Conservation (phyloP, 208 protist genomes). For the Trypanosoma melophagium region DNA sequence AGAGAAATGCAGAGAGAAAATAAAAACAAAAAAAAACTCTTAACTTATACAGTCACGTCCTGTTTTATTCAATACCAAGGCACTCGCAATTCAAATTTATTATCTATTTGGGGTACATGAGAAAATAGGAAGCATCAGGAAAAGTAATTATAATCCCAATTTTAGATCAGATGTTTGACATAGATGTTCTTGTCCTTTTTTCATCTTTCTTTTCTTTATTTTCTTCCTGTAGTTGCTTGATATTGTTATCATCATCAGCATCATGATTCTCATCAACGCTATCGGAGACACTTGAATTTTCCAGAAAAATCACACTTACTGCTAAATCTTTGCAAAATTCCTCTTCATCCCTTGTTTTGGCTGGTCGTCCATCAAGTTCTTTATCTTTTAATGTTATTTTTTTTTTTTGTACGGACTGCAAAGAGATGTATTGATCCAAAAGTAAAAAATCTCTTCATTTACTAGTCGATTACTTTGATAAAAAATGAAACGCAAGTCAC, state of each 20-base stretch:
- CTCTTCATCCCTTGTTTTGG: conserved; percentile 11
- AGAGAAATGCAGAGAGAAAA: not conserved
- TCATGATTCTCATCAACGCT: not conserved
- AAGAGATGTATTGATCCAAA: conserved; percentile 27
- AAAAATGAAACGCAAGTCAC: conserved; percentile 38
- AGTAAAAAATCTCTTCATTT: conserved; percentile 25
- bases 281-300: not conserved
- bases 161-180: too few species aligned
- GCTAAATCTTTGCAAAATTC: conserved; percentile 23
- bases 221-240: not conserved
- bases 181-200: not conserved
- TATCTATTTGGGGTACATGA: too few species aligned
- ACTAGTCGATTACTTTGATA: conserved; percentile 41
- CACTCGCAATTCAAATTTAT: too few species aligned
- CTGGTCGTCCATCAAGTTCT: conserved; percentile 13
- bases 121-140: too few species aligned
- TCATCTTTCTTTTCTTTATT: not conserved
- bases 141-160: too few species aligned
- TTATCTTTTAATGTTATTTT: conserved; percentile 19
- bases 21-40: conserved; percentile 11
- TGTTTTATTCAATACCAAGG: too few species aligned
- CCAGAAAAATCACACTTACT: conserved; percentile 20
- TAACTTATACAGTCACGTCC: too few species aligned
- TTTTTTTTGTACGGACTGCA: conserved; percentile 23
- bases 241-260: too few species aligned